Evolutionary conservation across 129 eudicot species (phyloP), one percentile per base, ranked within the genome.

Genomic region (Pulicaria dysenterica): DNA sequence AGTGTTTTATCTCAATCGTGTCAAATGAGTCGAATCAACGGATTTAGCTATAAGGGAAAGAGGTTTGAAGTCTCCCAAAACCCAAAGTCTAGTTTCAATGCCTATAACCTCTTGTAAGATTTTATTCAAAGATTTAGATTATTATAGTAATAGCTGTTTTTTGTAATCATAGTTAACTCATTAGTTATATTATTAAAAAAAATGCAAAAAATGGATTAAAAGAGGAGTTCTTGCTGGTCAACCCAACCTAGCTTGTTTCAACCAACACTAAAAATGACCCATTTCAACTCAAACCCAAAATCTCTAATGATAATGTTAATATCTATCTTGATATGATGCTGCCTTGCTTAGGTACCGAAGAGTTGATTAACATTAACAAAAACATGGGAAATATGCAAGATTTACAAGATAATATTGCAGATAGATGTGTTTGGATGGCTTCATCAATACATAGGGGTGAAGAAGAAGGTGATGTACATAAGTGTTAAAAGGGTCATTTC

Each of bases 351-450:
- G 99, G 86, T 44, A 77, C 77, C 7, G 88, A 78, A 76, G 85
- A 81, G 67, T 80, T 70, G 79, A 76, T 39, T 64, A 57, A n/a
- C 43, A 16, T 75, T 57, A 73, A 60, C 5, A 65, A 58, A 63
- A 78, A 49, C 51, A 58, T 24, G 71, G 64, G 48, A 55, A 81
- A 56, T 59, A 24, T 86, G 66, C 79, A 84, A 81, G 81, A 77
- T 58, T 41, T 95, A 59, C 83, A 69, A 67, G 55, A 58, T 42
- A 83, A 79, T 58, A 81, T 95, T 69, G 63, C 68, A 31, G 43
- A 64, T 70, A 88, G 99, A 80, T 75, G 67, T 79, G 97, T 86
- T 55, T 95, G 99, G 97, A 86, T 95, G 96, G 99, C 97, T 79
- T 86, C 99, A 72, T 94, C 99, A 64, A 84, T 94, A 73, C 99